Base-by-base conservation (phyloP, 306 rosid genomes). In the Biancaea sappan region DNA sequence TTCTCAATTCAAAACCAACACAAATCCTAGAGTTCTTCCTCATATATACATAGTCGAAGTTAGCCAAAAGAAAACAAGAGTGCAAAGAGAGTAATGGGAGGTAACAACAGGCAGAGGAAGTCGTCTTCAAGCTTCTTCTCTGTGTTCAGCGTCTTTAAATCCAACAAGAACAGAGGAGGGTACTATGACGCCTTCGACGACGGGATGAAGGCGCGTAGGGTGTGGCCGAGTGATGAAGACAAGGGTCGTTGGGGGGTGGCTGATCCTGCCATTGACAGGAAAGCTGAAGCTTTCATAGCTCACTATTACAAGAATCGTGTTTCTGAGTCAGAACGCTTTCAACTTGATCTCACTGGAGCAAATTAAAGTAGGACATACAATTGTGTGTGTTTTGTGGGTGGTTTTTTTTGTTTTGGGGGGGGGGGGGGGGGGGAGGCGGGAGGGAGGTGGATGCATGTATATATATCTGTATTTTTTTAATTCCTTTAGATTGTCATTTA, bases 221-320 rank as follows among this genome's bases (percentile, higher is more conserved):
- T 81, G 34, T 86, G 88, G 88, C 91, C 88, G 0, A 90, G 95
- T 29, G 91, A 90, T 41, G 83, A 73, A 7, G 98, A 93, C 82
- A 76, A 29, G 78, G 85, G 64, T 0, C 69, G 51, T 10, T 82
- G 74, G 69, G 84, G 89, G 9, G 85, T 80, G 0, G 96, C 91
- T 16, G 94, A 86, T 22, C 98, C 85, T 28, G 82, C 64, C 15
- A 87, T 93, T 54, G 86, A 93, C 77, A 53, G 43, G 19, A 88
- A 74, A 63, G 94, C 96, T 16, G 80, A 77, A 6, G 79, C 32
- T 46, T 88, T 80, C 81, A 88, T 92, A 61, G 73, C 29, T 58
- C 37, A 47, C 28, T 77, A 21, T 65, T 77, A 21, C 67, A 81
- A 59, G 80, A 73, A 56, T 50, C 75, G 84, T 52, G 81, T 21